phyloP scores from a whole-genome alignment of 495 filamentous ascomycete genomes.

The Neurospora africana region DNA sequence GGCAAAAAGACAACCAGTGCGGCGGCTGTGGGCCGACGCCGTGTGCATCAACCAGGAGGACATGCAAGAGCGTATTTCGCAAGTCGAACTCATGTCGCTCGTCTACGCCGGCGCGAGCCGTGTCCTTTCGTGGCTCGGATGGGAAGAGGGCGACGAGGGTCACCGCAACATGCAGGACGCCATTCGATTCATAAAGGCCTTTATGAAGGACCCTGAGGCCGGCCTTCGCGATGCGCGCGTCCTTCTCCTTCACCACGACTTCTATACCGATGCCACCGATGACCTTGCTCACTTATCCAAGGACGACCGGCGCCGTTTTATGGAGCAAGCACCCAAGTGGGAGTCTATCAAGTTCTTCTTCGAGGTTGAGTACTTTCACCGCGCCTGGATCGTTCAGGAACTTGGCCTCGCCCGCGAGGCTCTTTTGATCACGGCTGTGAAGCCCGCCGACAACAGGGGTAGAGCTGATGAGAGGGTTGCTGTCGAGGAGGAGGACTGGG shows the following conservation, averaged over 20 bases:
- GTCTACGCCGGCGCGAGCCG: slow-evolving; percentile 18
- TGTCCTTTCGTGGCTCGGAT: slow-evolving; percentile 21
- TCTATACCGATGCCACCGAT: not conserved
- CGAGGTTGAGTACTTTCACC: slow-evolving; percentile 11
- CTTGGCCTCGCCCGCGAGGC: slow-evolving; percentile 9
- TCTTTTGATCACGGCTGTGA: slow-evolving; percentile 7
- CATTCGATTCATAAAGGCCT: slow-evolving; percentile 9
- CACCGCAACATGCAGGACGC: slow-evolving; percentile 1
- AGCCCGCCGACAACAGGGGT: not conserved
- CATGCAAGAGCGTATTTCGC: slow-evolving; percentile 20
- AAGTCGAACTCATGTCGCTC: slow-evolving; percentile 27
- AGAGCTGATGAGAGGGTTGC: not conserved
- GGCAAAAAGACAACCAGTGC: slow-evolving; percentile 1
- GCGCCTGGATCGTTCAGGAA: slow-evolving; percentile 20
- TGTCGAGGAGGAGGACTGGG: not conserved
- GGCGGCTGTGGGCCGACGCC: slow-evolving; percentile 26
- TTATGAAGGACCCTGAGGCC: slow-evolving; percentile 9
- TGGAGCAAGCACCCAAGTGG: slow-evolving; percentile 8
- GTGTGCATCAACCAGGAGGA: slow-evolving; percentile 29
- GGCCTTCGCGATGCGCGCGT: slow-evolving; percentile 5
- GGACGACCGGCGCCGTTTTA: slow-evolving; percentile 3
- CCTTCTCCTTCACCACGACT: slow-evolving; percentile 7
- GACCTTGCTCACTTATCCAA: slow-evolving; percentile 2
- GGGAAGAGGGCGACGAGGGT: slow-evolving; percentile 8
- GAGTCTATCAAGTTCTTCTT: slow-evolving; percentile 9